These are phyloP conservation scores for Marchantia polymorpha DNA, from an alignment of 225 moss, liverwort and hornwort species.

Conservation along the genomic window DNA sequence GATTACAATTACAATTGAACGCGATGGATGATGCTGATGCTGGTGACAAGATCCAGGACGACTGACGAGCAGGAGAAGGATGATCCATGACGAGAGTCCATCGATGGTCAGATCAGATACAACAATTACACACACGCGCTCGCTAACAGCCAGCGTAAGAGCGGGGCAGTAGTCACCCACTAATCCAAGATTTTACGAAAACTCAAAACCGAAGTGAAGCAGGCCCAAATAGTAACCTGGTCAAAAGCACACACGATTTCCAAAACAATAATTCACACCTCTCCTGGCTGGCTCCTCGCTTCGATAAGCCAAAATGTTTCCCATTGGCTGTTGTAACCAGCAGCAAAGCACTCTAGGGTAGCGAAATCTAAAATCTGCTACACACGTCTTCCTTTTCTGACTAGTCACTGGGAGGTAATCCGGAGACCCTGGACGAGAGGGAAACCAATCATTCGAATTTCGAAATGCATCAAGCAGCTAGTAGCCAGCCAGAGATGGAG, in stretches of 20 bases:
- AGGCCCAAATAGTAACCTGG: not conserved
- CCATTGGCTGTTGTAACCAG: not conserved
- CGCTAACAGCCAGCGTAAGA: not conserved
- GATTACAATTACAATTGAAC: not conserved
- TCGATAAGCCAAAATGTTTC: not conserved
- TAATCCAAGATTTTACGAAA: not conserved
- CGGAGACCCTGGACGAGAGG: not conserved
- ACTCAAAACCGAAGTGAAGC: not conserved
- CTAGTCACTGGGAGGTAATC: not conserved
- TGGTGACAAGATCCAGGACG: not conserved
- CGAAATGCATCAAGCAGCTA: slow-evolving; percentile 4
- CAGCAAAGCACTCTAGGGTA: not conserved
- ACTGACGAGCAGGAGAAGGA: no score
- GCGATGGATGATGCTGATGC: not conserved
- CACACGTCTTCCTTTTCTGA: not conserved
- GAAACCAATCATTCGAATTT: slow-evolving; percentile 1
- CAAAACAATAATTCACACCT: not conserved
- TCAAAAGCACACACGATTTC: not conserved
- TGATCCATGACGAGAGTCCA: no score
- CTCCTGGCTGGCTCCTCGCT: slow-evolving; percentile 6
- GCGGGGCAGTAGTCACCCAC: not conserved
- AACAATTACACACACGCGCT: no score
- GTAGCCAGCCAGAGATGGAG: not conserved
- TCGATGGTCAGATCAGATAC: not conserved
- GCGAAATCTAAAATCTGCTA: not conserved